Evolutionary conservation across 805 yeast genomes (phyloP), one percentile per base, ranked within the genome.

Genomic region (Debaryomyces hansenii): DNA sequence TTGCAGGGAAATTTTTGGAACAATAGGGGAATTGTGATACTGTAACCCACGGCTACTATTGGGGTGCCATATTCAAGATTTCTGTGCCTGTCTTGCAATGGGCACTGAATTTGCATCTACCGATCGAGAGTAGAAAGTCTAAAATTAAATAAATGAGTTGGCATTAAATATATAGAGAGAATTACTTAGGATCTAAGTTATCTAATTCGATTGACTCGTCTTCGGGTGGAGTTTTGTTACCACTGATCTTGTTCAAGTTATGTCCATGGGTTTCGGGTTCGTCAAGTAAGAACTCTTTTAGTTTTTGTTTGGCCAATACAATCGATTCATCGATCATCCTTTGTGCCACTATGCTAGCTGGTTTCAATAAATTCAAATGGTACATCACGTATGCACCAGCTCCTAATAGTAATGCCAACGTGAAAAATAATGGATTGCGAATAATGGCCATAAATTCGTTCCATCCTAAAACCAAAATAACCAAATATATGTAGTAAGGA

Each of bases 381-480:
- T 87, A 85, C 48, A 90, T 76, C 42, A 87, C 77, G 60, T 85
- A 89, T 1, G 77, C 60, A 1, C 80, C 85, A 0, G 87, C 88
- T 1, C 78, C 78, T 1, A 76, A 38, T 9, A 90, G 42, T 37
- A 91, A 61, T 1, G 79, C 56, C 41, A 90, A 62, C 5, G 87
- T 74, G 53, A 91, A 82, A 55, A 87, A 78, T n/a, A 92, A 57
- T 43, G 99, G 97, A 61, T 88, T 91, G 52, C 95, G 79, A 37
- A 94, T 60, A 14, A 94, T 80, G 8, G 94, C 85, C 86, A 90
- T 79, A 54, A 94, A 85, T 72, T 94, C 97, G 64, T 91, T 91
- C 97, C 97, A 94, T 8, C 99, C 99, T 18, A 94, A 72, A 3
- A 87, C 82, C 2, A 86, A 64, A 20, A 94, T 69, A 11, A 92